Percentiles rank a stretch among this genome's conserved stretches.
These are phyloP conservation scores for Alternaria panax DNA, from an alignment of 2,329 filamentous ascomycete genomes.

Conservation along the genomic window DNA sequence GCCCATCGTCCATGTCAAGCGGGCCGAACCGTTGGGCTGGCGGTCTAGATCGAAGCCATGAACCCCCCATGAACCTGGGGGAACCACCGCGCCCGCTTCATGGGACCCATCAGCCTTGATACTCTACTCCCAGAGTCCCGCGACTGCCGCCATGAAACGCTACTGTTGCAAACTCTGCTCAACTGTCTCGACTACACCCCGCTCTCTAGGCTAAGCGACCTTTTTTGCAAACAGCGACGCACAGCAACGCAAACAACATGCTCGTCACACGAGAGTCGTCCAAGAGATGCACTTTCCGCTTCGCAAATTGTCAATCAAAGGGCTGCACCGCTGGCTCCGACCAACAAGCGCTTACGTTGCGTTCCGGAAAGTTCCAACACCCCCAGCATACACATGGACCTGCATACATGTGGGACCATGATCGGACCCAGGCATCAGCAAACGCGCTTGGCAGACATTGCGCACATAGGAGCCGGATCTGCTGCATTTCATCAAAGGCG, in stretches of 20 bases:
- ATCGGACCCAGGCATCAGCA: neutral
- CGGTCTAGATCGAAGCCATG: constrained; percentile 14
- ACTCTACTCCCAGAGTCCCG: neutral
- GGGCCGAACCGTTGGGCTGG: constrained; percentile 16
- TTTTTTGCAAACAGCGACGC: neutral
- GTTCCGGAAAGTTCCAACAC: constrained; percentile 1
- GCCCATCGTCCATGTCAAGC: constrained; percentile 7
- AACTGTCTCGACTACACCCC: neutral
- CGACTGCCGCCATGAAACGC: neutral
- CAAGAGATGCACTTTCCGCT: neutral
- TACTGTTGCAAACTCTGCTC: constrained; percentile 2
- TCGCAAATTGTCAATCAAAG: neutral
- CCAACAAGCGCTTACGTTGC: constrained; percentile 4
- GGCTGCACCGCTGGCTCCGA: neutral
- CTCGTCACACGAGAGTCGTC: neutral
- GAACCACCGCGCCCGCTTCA: neutral
- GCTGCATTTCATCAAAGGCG: neutral
- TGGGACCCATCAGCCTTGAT: neutral
- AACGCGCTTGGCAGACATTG: neutral
- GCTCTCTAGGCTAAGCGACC: neutral
- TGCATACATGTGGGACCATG: constrained; percentile 4
- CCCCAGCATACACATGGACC: constrained; percentile 6
- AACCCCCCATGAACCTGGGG: constrained; percentile 2
- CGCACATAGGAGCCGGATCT: neutral
- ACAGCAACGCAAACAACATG: neutral